Evolutionary conservation across 495 filamentous ascomycete species (phyloP).

Genomic region (Trichoderma gamsii): DNA sequence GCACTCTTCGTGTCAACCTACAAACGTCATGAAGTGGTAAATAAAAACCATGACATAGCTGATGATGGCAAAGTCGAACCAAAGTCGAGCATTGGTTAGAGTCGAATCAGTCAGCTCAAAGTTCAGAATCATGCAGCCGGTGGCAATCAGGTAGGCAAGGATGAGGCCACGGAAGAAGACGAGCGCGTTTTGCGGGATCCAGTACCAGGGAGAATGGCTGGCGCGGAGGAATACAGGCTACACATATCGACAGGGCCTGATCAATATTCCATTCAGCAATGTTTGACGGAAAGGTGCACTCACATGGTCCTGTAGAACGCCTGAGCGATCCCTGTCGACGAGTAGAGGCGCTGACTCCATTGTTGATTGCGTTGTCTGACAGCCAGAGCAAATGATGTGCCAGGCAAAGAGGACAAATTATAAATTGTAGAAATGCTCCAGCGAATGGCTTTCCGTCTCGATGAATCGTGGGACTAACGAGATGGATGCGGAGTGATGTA

Average conservation of each 20-base stretch:
- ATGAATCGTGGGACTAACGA: neutral
- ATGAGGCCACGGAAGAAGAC: constrained; percentile 33
- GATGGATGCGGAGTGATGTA: neutral
- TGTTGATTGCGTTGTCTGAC: neutral
- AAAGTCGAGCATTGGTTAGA: constrained; percentile 31
- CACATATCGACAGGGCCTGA: too few species aligned
- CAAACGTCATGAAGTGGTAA: constrained; percentile 40
- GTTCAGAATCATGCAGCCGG: constrained; percentile 33
- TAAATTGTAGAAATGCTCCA: neutral
- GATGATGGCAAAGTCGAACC: constrained; percentile 46
- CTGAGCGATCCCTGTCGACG: neutral
- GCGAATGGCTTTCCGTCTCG: neutral
- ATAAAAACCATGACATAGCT: constrained; percentile 35
- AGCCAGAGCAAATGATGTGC: neutral
- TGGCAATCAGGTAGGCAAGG: constrained; percentile 40
- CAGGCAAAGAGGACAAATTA: neutral
- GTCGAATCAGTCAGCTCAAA: constrained; percentile 34
- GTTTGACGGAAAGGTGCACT: neutral
- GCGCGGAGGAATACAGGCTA: constrained; percentile 46
- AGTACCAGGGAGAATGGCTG: constrained; percentile 46
- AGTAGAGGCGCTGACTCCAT: neutral
- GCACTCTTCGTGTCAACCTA: constrained; percentile 22
- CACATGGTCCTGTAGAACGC: constrained; percentile 1
- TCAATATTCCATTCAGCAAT: constrained; percentile 2
- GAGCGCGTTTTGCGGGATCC: constrained; percentile 38